phyloP scores from a whole-genome alignment of 2,329 filamentous ascomycete genomes.

The Fulvia fulva region DNA sequence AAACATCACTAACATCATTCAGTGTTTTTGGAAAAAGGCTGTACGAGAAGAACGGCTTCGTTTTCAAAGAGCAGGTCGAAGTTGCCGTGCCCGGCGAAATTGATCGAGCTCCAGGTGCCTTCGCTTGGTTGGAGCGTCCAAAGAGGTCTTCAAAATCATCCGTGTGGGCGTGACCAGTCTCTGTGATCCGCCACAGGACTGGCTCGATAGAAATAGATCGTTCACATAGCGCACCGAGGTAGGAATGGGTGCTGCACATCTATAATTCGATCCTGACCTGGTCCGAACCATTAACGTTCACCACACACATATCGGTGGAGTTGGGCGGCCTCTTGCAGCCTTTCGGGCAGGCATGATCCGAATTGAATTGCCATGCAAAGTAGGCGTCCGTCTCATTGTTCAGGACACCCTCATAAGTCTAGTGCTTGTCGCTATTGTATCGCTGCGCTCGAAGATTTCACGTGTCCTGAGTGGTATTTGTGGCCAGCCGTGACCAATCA shows the following conservation, averaged over 20 bases:
- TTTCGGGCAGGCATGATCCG: constrained; percentile 33
- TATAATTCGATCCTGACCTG: neutral
- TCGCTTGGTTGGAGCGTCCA: constrained; percentile 29
- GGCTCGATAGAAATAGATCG: neutral
- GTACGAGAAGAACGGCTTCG: constrained; percentile 33
- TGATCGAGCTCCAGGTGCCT: constrained; percentile 14
- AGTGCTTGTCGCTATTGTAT: constrained; percentile 33
- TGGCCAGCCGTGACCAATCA: constrained; percentile 48
- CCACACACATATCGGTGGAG: neutral
- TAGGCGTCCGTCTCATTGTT: constrained; percentile 52
- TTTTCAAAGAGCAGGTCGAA: constrained; percentile 26
- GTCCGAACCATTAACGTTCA: neutral
- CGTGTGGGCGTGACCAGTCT: neutral
- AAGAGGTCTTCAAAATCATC: constrained; percentile 12
- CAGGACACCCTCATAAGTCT: constrained; percentile 46
- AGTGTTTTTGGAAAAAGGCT: constrained; percentile 26
- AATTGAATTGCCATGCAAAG: constrained; percentile 54
- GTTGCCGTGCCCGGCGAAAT: constrained; percentile 17
- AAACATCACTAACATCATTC: neutral
- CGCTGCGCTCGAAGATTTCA: constrained; percentile 46
- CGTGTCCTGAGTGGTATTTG: constrained; percentile 48
- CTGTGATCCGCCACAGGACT: neutral
- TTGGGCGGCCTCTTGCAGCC: constrained; percentile 28
- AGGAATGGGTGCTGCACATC: too few relatives aligned
- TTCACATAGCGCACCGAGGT: too few relatives aligned